Evolutionary conservation across 140 eudicot species (phyloP).

Genomic region (Cichorium intybus): DNA sequence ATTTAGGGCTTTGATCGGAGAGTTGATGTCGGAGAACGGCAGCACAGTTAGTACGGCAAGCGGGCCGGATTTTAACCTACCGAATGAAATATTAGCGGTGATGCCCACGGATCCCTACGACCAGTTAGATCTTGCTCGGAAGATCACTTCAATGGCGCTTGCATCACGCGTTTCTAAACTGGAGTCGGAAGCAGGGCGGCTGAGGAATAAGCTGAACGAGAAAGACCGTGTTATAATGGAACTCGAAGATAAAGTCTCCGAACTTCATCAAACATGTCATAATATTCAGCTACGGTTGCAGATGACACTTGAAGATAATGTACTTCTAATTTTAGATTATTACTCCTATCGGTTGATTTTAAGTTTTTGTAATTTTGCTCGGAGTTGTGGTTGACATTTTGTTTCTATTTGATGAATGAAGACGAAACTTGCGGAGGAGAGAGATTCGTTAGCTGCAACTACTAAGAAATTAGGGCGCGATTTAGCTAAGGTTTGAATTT

Average conservation of each 20-base stretch:
- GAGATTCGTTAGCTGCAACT: conserved; percentile 69
- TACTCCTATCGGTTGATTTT: background rate
- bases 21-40: conserved; percentile 44
- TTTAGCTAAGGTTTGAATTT: conserved; percentile 64
- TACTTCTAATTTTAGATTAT: background rate
- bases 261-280: conserved; percentile 54
- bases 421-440: conserved; percentile 76
- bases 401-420: conserved; percentile 28
- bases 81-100: conserved; percentile 71
- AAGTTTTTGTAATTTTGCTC: background rate
- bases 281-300: conserved; percentile 63
- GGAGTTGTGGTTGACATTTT: conserved; percentile 2
- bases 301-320: conserved; percentile 70
- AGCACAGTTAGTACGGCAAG: conserved; percentile 26
- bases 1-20: conserved; percentile 31
- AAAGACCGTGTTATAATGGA: conserved; percentile 55
- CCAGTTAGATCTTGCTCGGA: conserved; percentile 90
- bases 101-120: conserved; percentile 92
- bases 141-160: conserved; percentile 95
- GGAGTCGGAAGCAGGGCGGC: conserved; percentile 58
- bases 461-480: conserved; percentile 85
- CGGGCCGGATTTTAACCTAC: conserved; percentile 68
- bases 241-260: conserved; percentile 59
- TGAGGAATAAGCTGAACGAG: conserved; percentile 51
- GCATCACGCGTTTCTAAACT: conserved; percentile 89